Base-by-base conservation (phyloP, 257 asterid genomes). In the Nemophila menziesii region DNA sequence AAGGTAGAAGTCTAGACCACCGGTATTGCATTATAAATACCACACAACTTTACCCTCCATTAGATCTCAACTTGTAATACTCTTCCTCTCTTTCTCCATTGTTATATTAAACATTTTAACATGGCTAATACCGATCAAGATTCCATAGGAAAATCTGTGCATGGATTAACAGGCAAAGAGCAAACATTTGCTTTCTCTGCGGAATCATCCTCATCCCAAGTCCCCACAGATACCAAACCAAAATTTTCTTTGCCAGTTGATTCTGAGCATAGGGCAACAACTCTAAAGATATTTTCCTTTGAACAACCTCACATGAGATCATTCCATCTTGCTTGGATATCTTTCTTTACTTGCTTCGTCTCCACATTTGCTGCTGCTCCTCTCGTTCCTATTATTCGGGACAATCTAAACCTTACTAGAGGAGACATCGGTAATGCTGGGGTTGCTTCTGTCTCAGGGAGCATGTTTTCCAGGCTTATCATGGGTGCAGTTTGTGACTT, bases 311-410 rank as follows among this genome's bases (percentile, higher is more conserved):
- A 80, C 57, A 80, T 80, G 93, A 72, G 89, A 40, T 54, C 79
- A 2, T 80, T 76, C 16, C 92, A 76, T 41, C 64, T 80, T 1
- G 69, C 83, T 4, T 80, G 93, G 93, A 51, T 80, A 40, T 77
- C 89, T 2, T 80, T 80, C 44, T 80, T 72, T 72, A 67, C 79
- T 11, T 74, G 85, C 22, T 74, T 80, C 52, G 63, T 77, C 1
- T 75, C 92, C 6, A 75, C 92, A 8, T 79, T 79, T 27, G 86
- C 86, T 0, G 85, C 82, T 0, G 92, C 92, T 0, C 92, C 86
- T 1, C 60, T 79, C 2, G 80, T 79, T 23, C 92, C 92, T 1
- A 69, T 79, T 48, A 79, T 79, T 23, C 64, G 82, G 19, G 92
- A 79, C 60, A 79, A 67, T 14, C 49, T 79, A 13, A 58, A 72